phyloP scores from a whole-genome alignment of 257 asterid genomes.

The Rhazya stricta region DNA sequence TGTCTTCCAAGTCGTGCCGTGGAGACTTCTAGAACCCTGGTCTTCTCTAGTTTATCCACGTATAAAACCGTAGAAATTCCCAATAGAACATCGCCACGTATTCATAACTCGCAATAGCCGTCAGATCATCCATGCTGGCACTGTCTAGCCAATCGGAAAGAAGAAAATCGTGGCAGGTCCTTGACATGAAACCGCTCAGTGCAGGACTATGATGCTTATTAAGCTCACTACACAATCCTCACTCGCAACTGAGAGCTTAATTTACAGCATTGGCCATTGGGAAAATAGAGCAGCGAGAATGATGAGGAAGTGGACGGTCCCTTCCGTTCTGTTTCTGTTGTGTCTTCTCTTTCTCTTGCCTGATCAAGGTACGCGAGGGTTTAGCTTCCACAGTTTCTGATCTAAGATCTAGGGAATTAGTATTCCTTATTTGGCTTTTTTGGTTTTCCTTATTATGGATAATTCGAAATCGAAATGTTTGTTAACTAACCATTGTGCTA shows the following conservation, averaged over 20 bases:
- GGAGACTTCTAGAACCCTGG: slow-evolving; percentile 43
- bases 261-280: slow-evolving; percentile 12
- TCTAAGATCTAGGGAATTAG: background rate
- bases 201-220: background rate
- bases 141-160: slow-evolving; percentile 35
- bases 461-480: background rate
- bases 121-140: slow-evolving; percentile 49
- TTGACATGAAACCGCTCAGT: background rate
- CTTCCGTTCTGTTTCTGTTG: slow-evolving; percentile 55
- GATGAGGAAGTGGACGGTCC: slow-evolving; percentile 87
- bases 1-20: background rate
- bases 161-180: slow-evolving; percentile 31
- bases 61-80: slow-evolving; percentile 21
- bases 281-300: background rate
- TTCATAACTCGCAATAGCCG: slow-evolving; percentile 14
- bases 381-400: background rate
- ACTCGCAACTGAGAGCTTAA: background rate
- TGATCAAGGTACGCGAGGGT: slow-evolving; percentile 56
- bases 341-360: slow-evolving; percentile 76
- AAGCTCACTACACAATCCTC: background rate
- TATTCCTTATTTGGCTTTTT: background rate
- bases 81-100: slow-evolving; percentile 50
- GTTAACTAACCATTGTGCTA: background rate
- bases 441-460: background rate
- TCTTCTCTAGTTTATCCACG: slow-evolving; percentile 37